Conservation (phyloP, 495 filamentous ascomycete genomes). For the Neurospora sublineolata region DNA sequence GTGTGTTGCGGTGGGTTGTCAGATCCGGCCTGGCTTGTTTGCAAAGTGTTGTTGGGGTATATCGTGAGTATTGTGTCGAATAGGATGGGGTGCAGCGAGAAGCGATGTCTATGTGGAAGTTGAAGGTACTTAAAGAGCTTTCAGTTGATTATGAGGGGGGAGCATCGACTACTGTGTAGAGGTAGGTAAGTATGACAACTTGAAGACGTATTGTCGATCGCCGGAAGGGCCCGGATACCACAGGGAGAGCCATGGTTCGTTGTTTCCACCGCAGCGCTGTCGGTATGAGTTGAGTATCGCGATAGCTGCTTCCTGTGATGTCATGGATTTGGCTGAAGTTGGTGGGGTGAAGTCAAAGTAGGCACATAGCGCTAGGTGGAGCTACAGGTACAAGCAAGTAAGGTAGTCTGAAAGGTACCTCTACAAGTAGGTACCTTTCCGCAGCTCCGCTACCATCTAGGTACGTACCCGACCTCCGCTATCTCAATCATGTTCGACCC, state of each 20-base stretch:
- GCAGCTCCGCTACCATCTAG: background rate
- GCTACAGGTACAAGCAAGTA: background rate
- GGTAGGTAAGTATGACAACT: background rate
- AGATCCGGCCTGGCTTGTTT: background rate
- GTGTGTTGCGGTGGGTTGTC: background rate
- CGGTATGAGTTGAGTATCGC: background rate
- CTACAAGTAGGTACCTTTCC: background rate
- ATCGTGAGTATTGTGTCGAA: background rate
- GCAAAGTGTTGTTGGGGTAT: background rate
- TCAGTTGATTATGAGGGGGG: background rate
- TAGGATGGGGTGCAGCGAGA: background rate
- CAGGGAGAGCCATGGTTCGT: background rate
- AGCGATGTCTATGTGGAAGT: background rate
- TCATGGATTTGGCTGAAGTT: background rate
- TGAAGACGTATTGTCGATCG: background rate
- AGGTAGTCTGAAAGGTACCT: background rate
- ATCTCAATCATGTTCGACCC: background rate
- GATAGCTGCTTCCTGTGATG: background rate
- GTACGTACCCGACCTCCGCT: no score
- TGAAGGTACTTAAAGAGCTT: background rate
- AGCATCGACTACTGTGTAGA: background rate
- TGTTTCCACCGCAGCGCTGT: background rate
- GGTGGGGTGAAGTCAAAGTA: background rate
- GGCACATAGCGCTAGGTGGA: background rate
- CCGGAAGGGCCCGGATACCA: background rate